A percentile compares a stretch with the other conserved stretches of the same genome.
Conservation (phyloP, 768 basidiomycete species). For the Phanerochaete sordida region DNA sequence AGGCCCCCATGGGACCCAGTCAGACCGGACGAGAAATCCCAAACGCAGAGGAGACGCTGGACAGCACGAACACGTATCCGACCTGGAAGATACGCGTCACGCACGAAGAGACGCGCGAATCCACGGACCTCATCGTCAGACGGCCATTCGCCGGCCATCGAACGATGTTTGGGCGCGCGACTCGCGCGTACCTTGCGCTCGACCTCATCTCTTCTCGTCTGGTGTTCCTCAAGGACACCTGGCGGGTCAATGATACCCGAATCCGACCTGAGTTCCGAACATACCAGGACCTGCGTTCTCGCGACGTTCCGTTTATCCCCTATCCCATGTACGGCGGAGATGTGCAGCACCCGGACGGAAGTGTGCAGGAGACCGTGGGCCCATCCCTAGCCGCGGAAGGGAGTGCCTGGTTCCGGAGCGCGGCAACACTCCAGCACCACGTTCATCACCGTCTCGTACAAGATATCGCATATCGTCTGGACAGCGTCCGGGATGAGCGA, state of each 20-base stretch:
- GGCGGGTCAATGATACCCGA: neutral
- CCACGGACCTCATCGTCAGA: neutral
- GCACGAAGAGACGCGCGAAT: neutral
- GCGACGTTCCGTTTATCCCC: neutral
- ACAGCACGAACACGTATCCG: neutral
- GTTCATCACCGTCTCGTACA: slow-evolving; percentile 7
- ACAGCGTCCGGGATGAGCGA: neutral
- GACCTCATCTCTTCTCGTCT: neutral
- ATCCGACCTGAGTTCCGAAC: neutral
- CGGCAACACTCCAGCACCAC: no score
- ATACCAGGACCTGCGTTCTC: neutral
- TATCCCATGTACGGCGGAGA: neutral
- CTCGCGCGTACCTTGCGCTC: slow-evolving; percentile 4
- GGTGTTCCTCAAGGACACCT: slow-evolving; percentile 10
- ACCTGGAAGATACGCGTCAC: neutral
- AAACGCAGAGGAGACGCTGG: neutral
- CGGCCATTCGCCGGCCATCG: neutral
- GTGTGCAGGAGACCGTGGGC: neutral
- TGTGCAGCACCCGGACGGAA: neutral
- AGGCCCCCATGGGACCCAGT: no score
- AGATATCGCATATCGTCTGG: neutral
- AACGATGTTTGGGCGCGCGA: slow-evolving; percentile 9
- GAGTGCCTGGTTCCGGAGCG: no score
- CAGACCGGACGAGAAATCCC: neutral
- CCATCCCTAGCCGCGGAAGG: no score